Conservation (phyloP, 495 filamentous ascomycete species). For the Talaromyces adpressus region DNA sequence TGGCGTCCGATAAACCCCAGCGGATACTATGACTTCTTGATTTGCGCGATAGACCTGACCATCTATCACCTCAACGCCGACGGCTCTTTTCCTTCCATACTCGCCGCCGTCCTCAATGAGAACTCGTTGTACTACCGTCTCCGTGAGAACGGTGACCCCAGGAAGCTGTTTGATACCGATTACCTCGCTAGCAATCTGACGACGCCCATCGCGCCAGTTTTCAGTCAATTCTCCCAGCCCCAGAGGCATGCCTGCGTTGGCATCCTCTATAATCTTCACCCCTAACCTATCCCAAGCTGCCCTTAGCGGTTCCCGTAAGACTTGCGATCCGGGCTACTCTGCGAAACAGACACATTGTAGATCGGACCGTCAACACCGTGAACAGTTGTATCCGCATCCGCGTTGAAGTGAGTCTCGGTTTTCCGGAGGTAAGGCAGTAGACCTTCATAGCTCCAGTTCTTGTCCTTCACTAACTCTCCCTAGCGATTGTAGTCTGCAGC, state of each 20-base stretch:
- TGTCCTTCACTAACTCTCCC: too few relatives aligned
- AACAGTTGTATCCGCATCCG: too few relatives aligned
- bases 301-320: too few relatives aligned
- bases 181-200: constrained; percentile 3
- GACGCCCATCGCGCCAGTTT: constrained; percentile 1
- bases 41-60: constrained; percentile 10
- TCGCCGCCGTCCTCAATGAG: not conserved
- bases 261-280: not conserved
- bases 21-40: constrained; percentile 32
- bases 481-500: too few relatives aligned
- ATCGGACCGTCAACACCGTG: too few relatives aligned
- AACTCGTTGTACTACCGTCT: not conserved
- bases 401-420: too few relatives aligned
- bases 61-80: not conserved
- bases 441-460: too few relatives aligned
- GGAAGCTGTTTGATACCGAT: not conserved
- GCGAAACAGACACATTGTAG: too few relatives aligned
- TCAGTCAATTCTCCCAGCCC: not conserved
- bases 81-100: not conserved
- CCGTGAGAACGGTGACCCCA: not conserved
- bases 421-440: too few relatives aligned
- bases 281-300: not conserved
- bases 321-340: too few relatives aligned
- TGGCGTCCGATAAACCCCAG: constrained; percentile 25
- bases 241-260: not conserved